Evolutionary conservation across 345 rosid species (phyloP).

Genomic region (Lumnitzera racemosa): DNA sequence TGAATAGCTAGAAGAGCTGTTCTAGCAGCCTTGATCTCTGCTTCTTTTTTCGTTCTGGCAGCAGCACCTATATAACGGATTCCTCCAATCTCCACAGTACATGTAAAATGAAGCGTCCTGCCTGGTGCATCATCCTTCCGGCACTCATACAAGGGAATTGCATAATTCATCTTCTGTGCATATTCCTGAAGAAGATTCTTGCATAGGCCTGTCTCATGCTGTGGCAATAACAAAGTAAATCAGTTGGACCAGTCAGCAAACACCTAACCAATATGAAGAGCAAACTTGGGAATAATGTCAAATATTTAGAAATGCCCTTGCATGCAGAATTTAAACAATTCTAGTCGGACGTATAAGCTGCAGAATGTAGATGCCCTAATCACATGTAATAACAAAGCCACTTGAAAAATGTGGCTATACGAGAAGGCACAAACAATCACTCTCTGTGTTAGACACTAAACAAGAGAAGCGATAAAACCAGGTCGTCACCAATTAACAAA

Average conservation of each 20-base stretch:
- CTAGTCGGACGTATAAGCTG: too few relatives aligned
- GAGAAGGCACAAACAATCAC: too few relatives aligned
- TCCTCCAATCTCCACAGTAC: constrained; percentile 82
- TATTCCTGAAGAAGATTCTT: constrained; percentile 89
- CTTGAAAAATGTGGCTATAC: too few relatives aligned
- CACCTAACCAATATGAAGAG: neutral
- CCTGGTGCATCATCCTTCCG: constrained; percentile 37
- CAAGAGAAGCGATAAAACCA: too few relatives aligned
- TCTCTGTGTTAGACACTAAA: too few relatives aligned
- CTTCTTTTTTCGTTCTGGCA: constrained; percentile 68
- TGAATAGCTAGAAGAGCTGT: constrained; percentile 75
- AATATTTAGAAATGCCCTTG: neutral
- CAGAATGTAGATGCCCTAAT: too few relatives aligned
- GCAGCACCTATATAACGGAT: constrained; percentile 69
- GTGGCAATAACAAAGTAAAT: constrained; percentile 14
- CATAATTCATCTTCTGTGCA: constrained; percentile 92
- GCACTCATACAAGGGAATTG: constrained; percentile 64
- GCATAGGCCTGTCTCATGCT: constrained; percentile 87
- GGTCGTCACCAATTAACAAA: too few relatives aligned
- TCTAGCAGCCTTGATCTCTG: constrained; percentile 92
- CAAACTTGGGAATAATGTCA: neutral
- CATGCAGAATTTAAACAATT: too few relatives aligned
- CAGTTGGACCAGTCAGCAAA: constrained; percentile 4
- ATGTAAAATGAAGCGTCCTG: constrained; percentile 32
- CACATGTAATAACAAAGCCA: too few relatives aligned